These are phyloP conservation scores for Fraxinus americana DNA, from an alignment of 257 asterid genomes.

Conservation along the genomic window DNA sequence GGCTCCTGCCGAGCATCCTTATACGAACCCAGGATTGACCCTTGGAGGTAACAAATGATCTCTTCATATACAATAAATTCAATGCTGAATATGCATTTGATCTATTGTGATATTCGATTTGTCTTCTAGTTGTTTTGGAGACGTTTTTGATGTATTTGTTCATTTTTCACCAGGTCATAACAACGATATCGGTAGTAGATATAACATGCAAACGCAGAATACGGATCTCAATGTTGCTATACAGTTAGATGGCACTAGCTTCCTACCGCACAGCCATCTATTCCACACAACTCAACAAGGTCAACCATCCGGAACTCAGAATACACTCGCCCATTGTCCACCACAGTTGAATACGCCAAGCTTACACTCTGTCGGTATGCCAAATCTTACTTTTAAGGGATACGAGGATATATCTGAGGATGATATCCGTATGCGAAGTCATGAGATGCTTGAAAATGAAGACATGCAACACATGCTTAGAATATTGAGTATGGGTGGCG, in stretches of 20 bases:
- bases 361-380: constrained; percentile 50
- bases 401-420: constrained; percentile 70
- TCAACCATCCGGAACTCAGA: constrained; percentile 53
- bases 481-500: constrained; percentile 68
- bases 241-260: constrained; percentile 49
- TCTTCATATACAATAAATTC: no score
- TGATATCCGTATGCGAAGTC: constrained; percentile 84
- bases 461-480: constrained; percentile 95
- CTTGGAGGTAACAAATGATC: constrained; percentile 56
- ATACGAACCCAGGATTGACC: constrained; percentile 43
- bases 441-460: constrained; percentile 90
- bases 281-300: constrained; percentile 49
- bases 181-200: constrained; percentile 48
- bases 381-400: constrained; percentile 49
- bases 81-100: no score
- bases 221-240: constrained; percentile 58
- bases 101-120: no score
- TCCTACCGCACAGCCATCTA: constrained; percentile 49
- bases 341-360: constrained; percentile 53
- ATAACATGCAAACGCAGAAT: constrained; percentile 48
- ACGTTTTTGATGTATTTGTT: no score
- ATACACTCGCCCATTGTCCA: constrained; percentile 65
- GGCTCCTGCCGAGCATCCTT: constrained; percentile 56
- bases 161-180: constrained; percentile 51
- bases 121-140: no score